Percentiles rank a stretch among this genome's conserved stretches.
Conservation (phyloP, 2,329 filamentous ascomycete species). For the Iodosphaeria phyllophila region DNA sequence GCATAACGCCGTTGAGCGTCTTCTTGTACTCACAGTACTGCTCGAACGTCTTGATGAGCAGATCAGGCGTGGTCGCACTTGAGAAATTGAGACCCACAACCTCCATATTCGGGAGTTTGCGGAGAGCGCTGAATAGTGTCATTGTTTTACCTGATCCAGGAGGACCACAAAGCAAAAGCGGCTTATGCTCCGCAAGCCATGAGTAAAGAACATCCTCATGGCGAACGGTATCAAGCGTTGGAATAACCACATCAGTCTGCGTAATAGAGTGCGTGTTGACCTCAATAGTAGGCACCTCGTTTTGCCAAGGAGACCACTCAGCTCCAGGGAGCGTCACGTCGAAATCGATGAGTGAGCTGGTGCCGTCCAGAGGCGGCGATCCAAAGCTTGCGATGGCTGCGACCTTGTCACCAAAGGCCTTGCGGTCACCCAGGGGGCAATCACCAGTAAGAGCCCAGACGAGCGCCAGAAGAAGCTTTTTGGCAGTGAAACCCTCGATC, state of each 20-base stretch:
- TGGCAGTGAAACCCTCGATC: conserved; percentile 73
- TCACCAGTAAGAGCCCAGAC: conserved; percentile 96
- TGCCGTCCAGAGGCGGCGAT: conserved; percentile 59
- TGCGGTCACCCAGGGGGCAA: conserved; percentile 74
- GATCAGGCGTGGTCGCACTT: conserved; percentile 90
- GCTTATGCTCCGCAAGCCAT: conserved; percentile 97
- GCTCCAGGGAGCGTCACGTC: conserved; percentile 74
- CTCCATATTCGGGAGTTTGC: conserved; percentile 97
- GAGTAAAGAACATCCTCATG: conserved; percentile 99
- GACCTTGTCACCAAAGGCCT: conserved; percentile 73
- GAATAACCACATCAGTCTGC: conserved; percentile 96
- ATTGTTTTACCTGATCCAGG: conserved; percentile 99
- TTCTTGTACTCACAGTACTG: conserved; percentile 99
- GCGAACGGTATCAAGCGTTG: conserved; percentile 88
- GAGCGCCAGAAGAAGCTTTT: conserved; percentile 80
- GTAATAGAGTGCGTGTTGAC: conserved; percentile 97
- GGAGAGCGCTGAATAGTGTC: conserved; percentile 93
- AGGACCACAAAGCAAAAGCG: conserved; percentile 85
- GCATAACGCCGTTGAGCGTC: conserved; percentile 85
- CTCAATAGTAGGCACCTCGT: conserved; percentile 82
- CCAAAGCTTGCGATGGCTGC: conserved; percentile 72
- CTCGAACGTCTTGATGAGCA: conserved; percentile 97
- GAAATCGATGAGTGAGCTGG: conserved; percentile 83
- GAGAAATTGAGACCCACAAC: conserved; percentile 98
- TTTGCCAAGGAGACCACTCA: conserved; percentile 88